phyloP scores from a whole-genome alignment of 1,284 basidiomycete genomes.

The Testicularia cyperi region DNA sequence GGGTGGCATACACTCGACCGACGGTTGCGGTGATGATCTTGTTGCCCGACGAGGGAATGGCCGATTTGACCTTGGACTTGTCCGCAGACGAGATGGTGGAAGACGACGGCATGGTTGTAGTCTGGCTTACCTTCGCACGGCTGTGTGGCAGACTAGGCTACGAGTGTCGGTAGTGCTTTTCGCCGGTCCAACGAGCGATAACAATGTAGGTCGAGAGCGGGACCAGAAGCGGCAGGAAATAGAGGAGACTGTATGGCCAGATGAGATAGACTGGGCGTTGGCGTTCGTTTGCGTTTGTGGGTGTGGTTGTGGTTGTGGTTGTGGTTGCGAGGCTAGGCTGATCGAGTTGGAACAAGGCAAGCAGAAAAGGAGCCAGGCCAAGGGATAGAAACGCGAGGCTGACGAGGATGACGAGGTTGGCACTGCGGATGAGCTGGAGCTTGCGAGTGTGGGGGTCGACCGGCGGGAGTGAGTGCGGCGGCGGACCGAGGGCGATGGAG shows the following conservation, averaged over 20 bases:
- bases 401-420: slow-evolving; percentile 8
- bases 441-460: not conserved
- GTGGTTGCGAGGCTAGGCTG: too few species aligned
- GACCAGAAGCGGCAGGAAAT: slow-evolving; percentile 47
- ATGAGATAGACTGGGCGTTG: slow-evolving; percentile 10
- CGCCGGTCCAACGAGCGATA: slow-evolving; percentile 55
- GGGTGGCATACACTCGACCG: slow-evolving; percentile 54
- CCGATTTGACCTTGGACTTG: slow-evolving; percentile 57
- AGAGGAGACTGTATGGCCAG: slow-evolving; percentile 40
- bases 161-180: slow-evolving; percentile 43
- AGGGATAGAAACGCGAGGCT: slow-evolving; percentile 20
- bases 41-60: slow-evolving; percentile 49
- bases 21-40: slow-evolving; percentile 59
- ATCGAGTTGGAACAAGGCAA: not conserved
- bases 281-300: too few species aligned
- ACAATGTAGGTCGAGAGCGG: slow-evolving; percentile 51
- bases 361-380: slow-evolving; percentile 4
- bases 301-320: too few species aligned
- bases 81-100: slow-evolving; percentile 53
- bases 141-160: slow-evolving; percentile 3
- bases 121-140: not conserved
- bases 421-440: slow-evolving; percentile 1
- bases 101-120: slow-evolving; percentile 45
- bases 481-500: not conserved
- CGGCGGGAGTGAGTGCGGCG: not conserved